phyloP scores from a whole-genome alignment of 2,329 filamentous ascomycete species.

The Microcyclospora pomicola region DNA sequence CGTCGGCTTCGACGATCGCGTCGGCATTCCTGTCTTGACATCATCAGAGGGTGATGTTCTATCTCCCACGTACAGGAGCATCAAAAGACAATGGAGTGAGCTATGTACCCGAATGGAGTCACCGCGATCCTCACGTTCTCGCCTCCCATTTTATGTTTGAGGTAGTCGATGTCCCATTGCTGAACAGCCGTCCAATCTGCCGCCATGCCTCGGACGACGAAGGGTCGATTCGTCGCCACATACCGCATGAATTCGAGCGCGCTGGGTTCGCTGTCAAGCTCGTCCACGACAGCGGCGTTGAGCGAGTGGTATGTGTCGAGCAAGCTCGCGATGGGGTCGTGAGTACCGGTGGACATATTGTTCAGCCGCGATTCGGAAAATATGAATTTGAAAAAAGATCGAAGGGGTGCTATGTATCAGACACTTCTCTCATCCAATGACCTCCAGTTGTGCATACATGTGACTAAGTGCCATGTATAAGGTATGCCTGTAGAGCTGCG shows the following conservation, averaged over 20 bases:
- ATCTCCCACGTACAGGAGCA: neutral
- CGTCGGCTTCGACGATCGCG: constrained; percentile 49
- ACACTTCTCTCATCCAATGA: too few species aligned
- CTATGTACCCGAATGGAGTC: constrained; percentile 53
- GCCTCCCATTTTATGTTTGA: constrained; percentile 41
- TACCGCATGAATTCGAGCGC: constrained; percentile 69
- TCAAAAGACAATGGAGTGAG: neutral
- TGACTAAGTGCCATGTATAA: too few species aligned
- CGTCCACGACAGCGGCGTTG: constrained; percentile 47
- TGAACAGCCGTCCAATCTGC: constrained; percentile 47
- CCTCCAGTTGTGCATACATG: too few species aligned
- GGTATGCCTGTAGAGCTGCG: too few species aligned
- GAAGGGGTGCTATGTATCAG: too few species aligned
- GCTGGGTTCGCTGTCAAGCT: constrained; percentile 48
- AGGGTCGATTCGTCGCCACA: constrained; percentile 60
- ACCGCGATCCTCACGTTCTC: constrained; percentile 59
- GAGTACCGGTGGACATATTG: too few species aligned
- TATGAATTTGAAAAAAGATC: too few species aligned
- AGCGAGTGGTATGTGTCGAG: constrained; percentile 61
- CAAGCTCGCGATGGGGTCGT: constrained; percentile 24
- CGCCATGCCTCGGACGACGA: constrained; percentile 54
- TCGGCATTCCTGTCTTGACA: constrained; percentile 39
- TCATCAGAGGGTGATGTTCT: too few species aligned
- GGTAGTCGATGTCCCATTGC: constrained; percentile 49
- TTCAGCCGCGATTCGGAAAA: too few species aligned